Evolutionary conservation across 1,139 yeast genomes (phyloP).

Genomic region (Yamadazyma membranifaciens): DNA sequence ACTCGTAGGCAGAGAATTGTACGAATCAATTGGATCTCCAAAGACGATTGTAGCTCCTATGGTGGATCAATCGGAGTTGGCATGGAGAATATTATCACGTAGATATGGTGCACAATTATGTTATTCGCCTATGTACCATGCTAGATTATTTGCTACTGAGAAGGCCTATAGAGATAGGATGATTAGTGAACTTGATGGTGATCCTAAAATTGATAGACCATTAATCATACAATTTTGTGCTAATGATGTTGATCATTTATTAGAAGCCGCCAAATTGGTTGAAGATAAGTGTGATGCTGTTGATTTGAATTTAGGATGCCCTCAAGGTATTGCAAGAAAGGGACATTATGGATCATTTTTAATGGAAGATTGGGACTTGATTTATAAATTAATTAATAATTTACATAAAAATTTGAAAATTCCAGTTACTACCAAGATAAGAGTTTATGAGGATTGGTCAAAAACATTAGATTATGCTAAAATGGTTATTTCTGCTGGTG

Average conservation of each 20-base stretch:
- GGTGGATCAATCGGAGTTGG: constrained; percentile 97
- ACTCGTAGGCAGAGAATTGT: constrained; percentile 63
- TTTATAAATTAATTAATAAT: constrained; percentile 65
- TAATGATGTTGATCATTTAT: constrained; percentile 81
- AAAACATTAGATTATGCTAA: constrained; percentile 85
- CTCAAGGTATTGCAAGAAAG: constrained; percentile 93
- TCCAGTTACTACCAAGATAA: constrained; percentile 94
- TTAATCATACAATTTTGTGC: constrained; percentile 94
- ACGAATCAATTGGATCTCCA: constrained; percentile 69
- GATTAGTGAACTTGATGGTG: constrained; percentile 80
- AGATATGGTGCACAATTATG: constrained; percentile 90
- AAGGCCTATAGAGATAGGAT: constrained; percentile 75
- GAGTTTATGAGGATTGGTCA: constrained; percentile 83
- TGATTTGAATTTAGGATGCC: constrained; percentile 93
- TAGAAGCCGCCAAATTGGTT: constrained; percentile 79
- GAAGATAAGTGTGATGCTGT: constrained; percentile 91
- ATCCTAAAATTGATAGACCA: constrained; percentile 66
- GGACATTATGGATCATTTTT: constrained; percentile 95
- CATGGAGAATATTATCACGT: constrained; percentile 89
- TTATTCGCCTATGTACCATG: constrained; percentile 97
- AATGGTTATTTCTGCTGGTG: constrained; percentile 92
- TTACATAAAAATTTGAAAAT: constrained; percentile 72
- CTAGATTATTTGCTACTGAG: constrained; percentile 81
- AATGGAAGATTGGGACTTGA: constrained; percentile 95
- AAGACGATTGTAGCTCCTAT: constrained; percentile 92